These are phyloP conservation scores for Lanzia echinophila DNA, from an alignment of 2,329 filamentous ascomycete species.

Conservation along the genomic window DNA sequence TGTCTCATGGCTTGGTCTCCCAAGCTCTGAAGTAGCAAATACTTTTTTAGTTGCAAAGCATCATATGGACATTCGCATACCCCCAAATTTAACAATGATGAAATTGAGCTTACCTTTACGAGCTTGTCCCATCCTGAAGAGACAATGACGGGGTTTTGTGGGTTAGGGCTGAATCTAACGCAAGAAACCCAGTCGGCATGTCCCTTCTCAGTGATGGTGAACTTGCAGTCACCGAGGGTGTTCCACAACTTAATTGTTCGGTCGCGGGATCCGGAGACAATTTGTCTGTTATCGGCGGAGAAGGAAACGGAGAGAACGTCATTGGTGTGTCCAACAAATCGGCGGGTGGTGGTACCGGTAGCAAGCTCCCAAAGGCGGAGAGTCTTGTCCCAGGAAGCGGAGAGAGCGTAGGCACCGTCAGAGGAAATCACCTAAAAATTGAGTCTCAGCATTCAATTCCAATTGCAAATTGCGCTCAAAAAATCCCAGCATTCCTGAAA, in stretches of 20 bases:
- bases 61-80: conserved; percentile 57
- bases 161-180: conserved; percentile 99
- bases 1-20: conserved; percentile 86
- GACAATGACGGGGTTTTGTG: conserved; percentile 99
- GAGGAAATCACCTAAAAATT: conserved; percentile 85
- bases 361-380: conserved; percentile 99
- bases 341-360: conserved; percentile 92
- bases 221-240: conserved; percentile 99
- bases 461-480: conserved; percentile 17
- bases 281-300: conserved; percentile 99
- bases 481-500: neutral
- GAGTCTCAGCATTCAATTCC: conserved; percentile 33
- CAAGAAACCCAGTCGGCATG: conserved; percentile 99
- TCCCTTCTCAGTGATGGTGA: conserved; percentile 99
- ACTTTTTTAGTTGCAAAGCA: conserved; percentile 83
- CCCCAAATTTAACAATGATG: conserved; percentile 17
- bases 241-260: conserved; percentile 99
- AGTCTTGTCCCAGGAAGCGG: conserved; percentile 99
- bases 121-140: conserved; percentile 99
- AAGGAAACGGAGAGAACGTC: conserved; percentile 99
- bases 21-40: conserved; percentile 99
- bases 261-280: conserved; percentile 97
- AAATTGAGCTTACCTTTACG: conserved; percentile 77
- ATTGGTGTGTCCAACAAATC: conserved; percentile 98
- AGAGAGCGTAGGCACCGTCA: conserved; percentile 97